Evolutionary conservation across 2,329 filamentous ascomycete genomes (phyloP), one percentile per base, ranked within the genome.

Genomic region (Pseudogymnoascus verrucosus): DNA sequence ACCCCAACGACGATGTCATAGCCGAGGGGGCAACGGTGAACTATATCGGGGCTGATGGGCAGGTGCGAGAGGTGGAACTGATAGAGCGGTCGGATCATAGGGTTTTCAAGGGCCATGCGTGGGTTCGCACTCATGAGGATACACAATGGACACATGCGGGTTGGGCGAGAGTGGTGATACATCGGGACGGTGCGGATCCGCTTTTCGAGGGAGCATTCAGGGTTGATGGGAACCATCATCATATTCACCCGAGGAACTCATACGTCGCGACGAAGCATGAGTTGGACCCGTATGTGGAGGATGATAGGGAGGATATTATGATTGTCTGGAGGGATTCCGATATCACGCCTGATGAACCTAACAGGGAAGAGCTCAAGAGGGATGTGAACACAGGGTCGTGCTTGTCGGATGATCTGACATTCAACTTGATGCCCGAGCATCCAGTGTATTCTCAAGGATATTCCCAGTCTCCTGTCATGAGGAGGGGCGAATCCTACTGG

Each of bases 281-380:
- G 21, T 78, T 87, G 51, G 95, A 99, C 73, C 90, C 92, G 1
- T 77, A 82, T 12, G 67, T 72, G 28, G 74, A 77, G 34, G 73
- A 80, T 31, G 76, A 78, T 54, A 80, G 78, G 4, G 83, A 87
- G 34, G 90, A 96, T 66, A 89, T 85, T 72, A 95, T 99, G 93
- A 82, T 97, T 37, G 83, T 97, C 1, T 98, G 91, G 82, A 85
- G 93, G 68, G 93, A 98, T 73, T 96, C 92, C 28, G 95, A 99
- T 74, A 85, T 97, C n/a, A 75, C 77, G 39, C 82, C 83, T 63
- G 76, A 79, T 21, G 88, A 93, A 67, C 70, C 73, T 63, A 64
- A 37, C n/a, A 42, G 59, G 7, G 59, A 62, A 5, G 73, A 74
- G 31, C 63, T 74, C 65, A 71, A 69, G 66, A 64, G 64, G 3